phyloP scores from a whole-genome alignment of 148 eudicot genomes.

The Gaultheria prostrata region DNA sequence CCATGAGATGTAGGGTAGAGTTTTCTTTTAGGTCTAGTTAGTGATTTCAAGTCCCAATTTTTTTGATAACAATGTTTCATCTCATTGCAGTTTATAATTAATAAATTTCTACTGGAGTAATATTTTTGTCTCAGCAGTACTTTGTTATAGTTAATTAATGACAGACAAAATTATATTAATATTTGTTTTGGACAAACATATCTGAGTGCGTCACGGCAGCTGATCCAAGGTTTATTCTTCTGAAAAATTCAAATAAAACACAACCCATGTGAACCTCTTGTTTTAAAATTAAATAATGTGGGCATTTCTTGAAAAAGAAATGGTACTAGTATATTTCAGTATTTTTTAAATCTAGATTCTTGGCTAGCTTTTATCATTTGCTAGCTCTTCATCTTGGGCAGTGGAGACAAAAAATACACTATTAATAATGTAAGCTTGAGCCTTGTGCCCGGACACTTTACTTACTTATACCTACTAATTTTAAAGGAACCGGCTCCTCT shows the following conservation, averaged over 20 bases:
- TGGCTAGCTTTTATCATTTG: no score
- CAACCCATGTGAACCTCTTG: neutral
- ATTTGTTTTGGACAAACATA: slow-evolving; percentile 14
- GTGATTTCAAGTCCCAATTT: neutral
- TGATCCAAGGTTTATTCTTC: slow-evolving; percentile 31
- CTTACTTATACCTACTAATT: neutral
- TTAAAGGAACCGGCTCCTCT: no score
- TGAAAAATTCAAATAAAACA: neutral
- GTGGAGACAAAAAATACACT: neutral
- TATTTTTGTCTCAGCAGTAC: neutral
- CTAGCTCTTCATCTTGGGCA: neutral
- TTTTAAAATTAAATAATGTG: neutral
- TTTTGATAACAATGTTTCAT: neutral
- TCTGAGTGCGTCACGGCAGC: slow-evolving; percentile 12
- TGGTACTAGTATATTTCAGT: neutral
- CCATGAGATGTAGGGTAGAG: neutral
- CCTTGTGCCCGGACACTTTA: neutral
- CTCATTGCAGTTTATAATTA: neutral
- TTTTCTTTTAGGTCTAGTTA: neutral
- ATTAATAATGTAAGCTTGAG: neutral
- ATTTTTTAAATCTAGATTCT: neutral
- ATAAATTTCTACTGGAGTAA: no score
- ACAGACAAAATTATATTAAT: neutral
- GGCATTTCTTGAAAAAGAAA: neutral
- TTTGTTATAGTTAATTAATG: neutral